Base-by-base conservation (phyloP, 148 eudicot species). In the Bassia scoparia region DNA sequence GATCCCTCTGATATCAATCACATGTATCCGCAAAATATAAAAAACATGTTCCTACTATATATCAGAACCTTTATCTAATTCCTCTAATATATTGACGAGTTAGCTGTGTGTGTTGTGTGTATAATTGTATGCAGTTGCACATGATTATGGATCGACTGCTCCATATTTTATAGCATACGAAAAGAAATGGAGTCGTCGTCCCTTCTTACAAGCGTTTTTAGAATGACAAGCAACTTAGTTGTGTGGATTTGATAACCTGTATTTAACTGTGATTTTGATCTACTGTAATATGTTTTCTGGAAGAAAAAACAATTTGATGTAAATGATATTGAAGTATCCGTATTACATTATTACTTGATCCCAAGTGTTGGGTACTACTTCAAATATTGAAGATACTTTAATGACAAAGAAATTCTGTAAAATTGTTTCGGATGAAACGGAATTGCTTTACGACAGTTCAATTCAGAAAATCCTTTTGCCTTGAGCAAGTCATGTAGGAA, bases 111-210 rank as follows among this genome's bases (percentile, higher is more conserved):
- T 69, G 35, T 69, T 21, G n/a, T n/a, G n/a, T n/a, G n/a, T n/a
- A n/a, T n/a, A 68, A 34, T 26, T 76, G 68, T 52, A 68, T 59
- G 61, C 13, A 59, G 60, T 35, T 59, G 81, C 81, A 74, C 74
- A 79, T 74, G 78, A 21, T 55, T 6, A 55, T 70, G 79, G 38
- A 67, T 63, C 78, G 68, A 24, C 41, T 68, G 33, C 60, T 61
- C 6, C 44, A 35, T 56, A 34, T 70, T 75, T 4, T 43, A 70
- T 30, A 35, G 65, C 6, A 24, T n/a, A n/a, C n/a, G n/a, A 33
- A 68, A 69, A 70, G 38, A 20, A 31, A 27, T 53, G 72, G 41
- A 74, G n/a, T n/a, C n/a, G n/a, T 59, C 74, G 61, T 70, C 70
- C 20, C 58, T 75, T 34, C 66, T 74, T 69, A 74, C 69, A 53